Evolutionary conservation across 1,284 basidiomycete species (phyloP), one percentile per base, ranked within the genome.

Genomic region (Ustilago crameri): DNA sequence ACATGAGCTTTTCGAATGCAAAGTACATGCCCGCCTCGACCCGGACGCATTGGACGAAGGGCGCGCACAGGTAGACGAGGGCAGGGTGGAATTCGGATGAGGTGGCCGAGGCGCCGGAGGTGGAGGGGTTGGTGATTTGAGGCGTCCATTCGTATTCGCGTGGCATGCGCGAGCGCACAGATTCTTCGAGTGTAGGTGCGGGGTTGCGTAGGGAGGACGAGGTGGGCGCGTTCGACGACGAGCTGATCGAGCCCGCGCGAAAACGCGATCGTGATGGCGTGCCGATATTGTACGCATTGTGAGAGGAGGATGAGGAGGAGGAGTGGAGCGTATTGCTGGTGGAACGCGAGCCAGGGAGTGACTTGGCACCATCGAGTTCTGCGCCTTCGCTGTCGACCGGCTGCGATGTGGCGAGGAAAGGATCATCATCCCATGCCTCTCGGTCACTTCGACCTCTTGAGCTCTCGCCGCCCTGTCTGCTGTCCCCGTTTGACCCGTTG

Each of bases 1-100:
- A 57, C 82, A 84, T 82, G 2, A 84, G 71, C 27, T 60, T 66
- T 40, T 83, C 81, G 56, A 84, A 84, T 7, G 80, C 80, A 61
- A 84, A 84, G 69, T 78, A 84, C 74, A 83, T 82, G 22, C 82
- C 82, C 14, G 83, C 80, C 50, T 84, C 83, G 1, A 79, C 81
- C 3, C 78, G 70, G 0, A 83, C 71, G 42, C 80, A 83, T 49
- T 81, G 75, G 3, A 83, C 82, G 42, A 83, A 83, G 14, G 82
- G 80, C 9, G 79, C 78, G 38, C 81, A 82, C 2, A 82, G 75
- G 51, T 79, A 78, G 10, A 82, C 76, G n/a, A 82, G 58, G 3
- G 77, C 80, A 7, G 80, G 80, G 37, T 81, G 78, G 42, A 80
- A 82, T n/a, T 79, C 77, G 34, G 48, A 45, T 3, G 59, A 35